Percentiles rank a stretch among this genome's conserved stretches.
Evolutionary conservation across 208 protist species (phyloP).

Genomic region (Wallacemonas rigidus): DNA sequence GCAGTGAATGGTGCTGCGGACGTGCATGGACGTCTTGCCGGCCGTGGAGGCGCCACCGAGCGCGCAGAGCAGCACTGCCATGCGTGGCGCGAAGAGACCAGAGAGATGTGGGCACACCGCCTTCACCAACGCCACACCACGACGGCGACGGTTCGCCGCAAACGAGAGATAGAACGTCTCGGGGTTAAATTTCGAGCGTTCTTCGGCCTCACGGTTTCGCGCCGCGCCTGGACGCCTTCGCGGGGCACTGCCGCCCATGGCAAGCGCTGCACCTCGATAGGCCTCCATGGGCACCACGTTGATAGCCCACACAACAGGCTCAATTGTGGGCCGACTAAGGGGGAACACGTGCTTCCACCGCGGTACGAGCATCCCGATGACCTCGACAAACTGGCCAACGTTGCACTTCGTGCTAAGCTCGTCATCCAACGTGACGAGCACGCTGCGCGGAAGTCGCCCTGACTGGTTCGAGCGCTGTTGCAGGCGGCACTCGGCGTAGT

Average conservation of each 20-base stretch:
- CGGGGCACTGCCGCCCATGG: slow-evolving; percentile 18
- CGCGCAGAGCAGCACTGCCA: slow-evolving; percentile 76
- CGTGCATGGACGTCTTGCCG: slow-evolving; percentile 69
- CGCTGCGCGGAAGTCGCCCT: slow-evolving; percentile 71
- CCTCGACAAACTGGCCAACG: slow-evolving; percentile 86
- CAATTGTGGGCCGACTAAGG: slow-evolving; percentile 67
- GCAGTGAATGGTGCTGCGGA: slow-evolving; percentile 96
- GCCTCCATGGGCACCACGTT: slow-evolving; percentile 81
- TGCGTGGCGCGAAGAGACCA: slow-evolving; percentile 79
- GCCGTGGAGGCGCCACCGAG: slow-evolving; percentile 64
- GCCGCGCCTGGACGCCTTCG: slow-evolving; percentile 23
- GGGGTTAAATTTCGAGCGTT: slow-evolving; percentile 67
- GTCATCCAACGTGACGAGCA: slow-evolving; percentile 84
- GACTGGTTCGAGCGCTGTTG: slow-evolving; percentile 82
- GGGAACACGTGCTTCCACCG: slow-evolving; percentile 72
- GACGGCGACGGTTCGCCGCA: slow-evolving; percentile 45
- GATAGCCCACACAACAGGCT: slow-evolving; percentile 78
- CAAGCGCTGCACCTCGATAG: slow-evolving; percentile 53
- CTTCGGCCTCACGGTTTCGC: slow-evolving; percentile 20
- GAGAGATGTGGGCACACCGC: slow-evolving; percentile 78
- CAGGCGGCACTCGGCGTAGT: slow-evolving; percentile 89
- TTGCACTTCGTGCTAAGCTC: slow-evolving; percentile 79
- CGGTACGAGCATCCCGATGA: slow-evolving; percentile 76
- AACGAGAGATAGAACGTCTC: slow-evolving; percentile 79
- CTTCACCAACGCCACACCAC: slow-evolving; percentile 47